Conservation (phyloP, 2,329 filamentous ascomycete genomes). For the Colletotrichum destructivum region DNA sequence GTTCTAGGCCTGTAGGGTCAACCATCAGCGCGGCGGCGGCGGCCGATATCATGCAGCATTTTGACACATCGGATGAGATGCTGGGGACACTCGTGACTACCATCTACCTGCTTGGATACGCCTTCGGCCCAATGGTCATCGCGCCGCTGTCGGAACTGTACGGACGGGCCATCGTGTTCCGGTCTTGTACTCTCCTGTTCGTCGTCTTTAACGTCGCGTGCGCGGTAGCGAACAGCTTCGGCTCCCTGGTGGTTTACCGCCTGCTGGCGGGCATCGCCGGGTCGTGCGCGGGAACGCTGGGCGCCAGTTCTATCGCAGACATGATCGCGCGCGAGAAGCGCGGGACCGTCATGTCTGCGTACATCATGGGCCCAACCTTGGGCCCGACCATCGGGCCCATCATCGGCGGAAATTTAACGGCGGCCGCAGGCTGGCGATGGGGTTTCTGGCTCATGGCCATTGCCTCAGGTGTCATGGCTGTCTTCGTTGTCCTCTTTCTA, state of each 20-base stretch:
- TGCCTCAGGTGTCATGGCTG: slow-evolving; percentile 51
- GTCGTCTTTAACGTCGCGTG: slow-evolving; percentile 56
- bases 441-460: slow-evolving; percentile 76
- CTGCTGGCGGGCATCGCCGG: slow-evolving; percentile 68
- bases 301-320: slow-evolving; percentile 64
- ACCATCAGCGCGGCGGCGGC: slow-evolving; percentile 70
- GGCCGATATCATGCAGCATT: slow-evolving; percentile 64
- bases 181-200: slow-evolving; percentile 57
- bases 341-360: slow-evolving; percentile 66
- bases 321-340: slow-evolving; percentile 52
- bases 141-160: slow-evolving; percentile 66
- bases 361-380: slow-evolving; percentile 66
- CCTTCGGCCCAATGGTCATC: slow-evolving; percentile 62
- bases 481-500: slow-evolving; percentile 47
- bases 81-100: slow-evolving; percentile 51
- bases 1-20: slow-evolving; percentile 62
- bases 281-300: slow-evolving; percentile 68
- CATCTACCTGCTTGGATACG: slow-evolving; percentile 68
- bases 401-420: slow-evolving; percentile 73
- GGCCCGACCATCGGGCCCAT: slow-evolving; percentile 57
- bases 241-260: slow-evolving; percentile 63
- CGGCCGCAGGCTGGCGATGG: slow-evolving; percentile 74
- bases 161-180: slow-evolving; percentile 61
- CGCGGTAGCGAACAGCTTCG: slow-evolving; percentile 56
- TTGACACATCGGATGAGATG: slow-evolving; percentile 62